Base-by-base conservation (phyloP, 768 basidiomycete genomes). In the Phaeotremella fagi region DNA sequence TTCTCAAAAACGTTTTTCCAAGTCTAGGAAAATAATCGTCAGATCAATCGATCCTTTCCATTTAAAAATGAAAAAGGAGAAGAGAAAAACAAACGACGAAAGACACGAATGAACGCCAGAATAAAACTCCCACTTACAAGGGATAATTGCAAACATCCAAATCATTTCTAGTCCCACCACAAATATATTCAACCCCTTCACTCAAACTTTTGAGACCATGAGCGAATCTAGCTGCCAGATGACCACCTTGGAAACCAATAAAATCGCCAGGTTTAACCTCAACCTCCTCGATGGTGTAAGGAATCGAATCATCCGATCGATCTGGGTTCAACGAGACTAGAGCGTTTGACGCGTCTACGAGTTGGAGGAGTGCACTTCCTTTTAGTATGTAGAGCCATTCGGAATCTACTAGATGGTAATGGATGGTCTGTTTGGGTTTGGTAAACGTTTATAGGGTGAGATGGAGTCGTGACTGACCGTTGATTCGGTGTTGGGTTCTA, bases 361-460 rank as follows among this genome's bases (percentile, higher is more conserved):
- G 48, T 22, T 26, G 47, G 2, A 59, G 45, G 3, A 33, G 25
- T 1, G 45, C 57, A 16, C 36, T 25, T 15, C 57, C 57, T 9
- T 27, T 18, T 0, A 54, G 35, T 35, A 59, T 43, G 52, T 59
- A 59, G 12, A 59, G 35, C 57, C 57, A 59, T 59, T 59, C 57
- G 0, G 57, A 54, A 18, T 50, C 52, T 25, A 45, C 14, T 3
- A 59, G 52, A 28, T 54, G 57, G 28, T 59, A 59, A 45, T 59
- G 57, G n/a, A 59, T 59, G 6, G 41, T 36, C 57, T 59, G 38
- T n/a, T n/a, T n/a, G n/a, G n/a, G n/a, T n/a, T n/a, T n/a, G n/a
- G n/a, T n/a, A n/a, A n/a, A n/a, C n/a, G n/a, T n/a, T n/a, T n/a
- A n/a, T n/a, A n/a, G n/a, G n/a, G n/a, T n/a, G n/a, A n/a, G n/a